phyloP scores from a whole-genome alignment of 208 protist species.

The Crithidia thermophila region DNA sequence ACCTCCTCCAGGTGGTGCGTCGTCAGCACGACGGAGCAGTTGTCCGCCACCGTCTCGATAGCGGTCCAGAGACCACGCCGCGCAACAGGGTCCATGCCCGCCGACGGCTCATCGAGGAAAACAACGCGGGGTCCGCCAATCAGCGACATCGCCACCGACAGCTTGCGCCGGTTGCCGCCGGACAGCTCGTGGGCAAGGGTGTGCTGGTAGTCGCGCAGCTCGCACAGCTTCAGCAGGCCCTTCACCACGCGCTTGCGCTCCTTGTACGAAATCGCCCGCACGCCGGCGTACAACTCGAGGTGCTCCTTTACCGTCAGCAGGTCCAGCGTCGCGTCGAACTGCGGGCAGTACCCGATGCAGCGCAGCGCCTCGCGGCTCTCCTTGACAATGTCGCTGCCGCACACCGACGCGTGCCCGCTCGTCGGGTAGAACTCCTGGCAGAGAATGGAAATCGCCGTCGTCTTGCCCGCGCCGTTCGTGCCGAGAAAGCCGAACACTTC shows the following conservation, averaged over 20 bases:
- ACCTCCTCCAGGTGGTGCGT: conserved; percentile 95
- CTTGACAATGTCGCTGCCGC: conserved; percentile 57
- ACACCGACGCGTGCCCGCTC: conserved; percentile 56
- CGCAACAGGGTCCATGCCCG: conserved; percentile 69
- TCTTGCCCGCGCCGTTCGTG: conserved; percentile 93
- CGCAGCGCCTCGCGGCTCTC: conserved; percentile 46
- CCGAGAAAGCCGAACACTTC: conserved; percentile 91
- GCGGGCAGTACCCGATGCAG: conserved; percentile 95
- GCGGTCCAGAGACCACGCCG: conserved; percentile 68
- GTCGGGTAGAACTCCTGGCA: conserved; percentile 78
- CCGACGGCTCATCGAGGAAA: conserved; percentile 80
- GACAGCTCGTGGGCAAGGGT: conserved; percentile 36
- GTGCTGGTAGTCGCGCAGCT: conserved; percentile 36
- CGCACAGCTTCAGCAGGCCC: conserved; percentile 38
- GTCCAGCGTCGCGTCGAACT: conserved; percentile 94
- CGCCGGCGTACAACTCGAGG: conserved; percentile 52
- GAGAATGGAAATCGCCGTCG: conserved; percentile 83
- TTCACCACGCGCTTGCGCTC: conserved; percentile 34
- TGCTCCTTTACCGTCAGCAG: conserved; percentile 95
- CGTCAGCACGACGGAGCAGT: conserved; percentile 86
- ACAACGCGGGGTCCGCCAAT: conserved; percentile 62
- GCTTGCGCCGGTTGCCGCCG: conserved; percentile 81
- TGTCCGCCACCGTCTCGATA: conserved; percentile 55
- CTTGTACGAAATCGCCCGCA: conserved; percentile 39
- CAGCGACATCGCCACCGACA: conserved; percentile 66